A percentile compares a stretch with the other conserved stretches of the same genome.
These are phyloP conservation scores for Paecilomyces sp. DNA, from an alignment of 2,329 filamentous ascomycete species.

Conservation along the genomic window DNA sequence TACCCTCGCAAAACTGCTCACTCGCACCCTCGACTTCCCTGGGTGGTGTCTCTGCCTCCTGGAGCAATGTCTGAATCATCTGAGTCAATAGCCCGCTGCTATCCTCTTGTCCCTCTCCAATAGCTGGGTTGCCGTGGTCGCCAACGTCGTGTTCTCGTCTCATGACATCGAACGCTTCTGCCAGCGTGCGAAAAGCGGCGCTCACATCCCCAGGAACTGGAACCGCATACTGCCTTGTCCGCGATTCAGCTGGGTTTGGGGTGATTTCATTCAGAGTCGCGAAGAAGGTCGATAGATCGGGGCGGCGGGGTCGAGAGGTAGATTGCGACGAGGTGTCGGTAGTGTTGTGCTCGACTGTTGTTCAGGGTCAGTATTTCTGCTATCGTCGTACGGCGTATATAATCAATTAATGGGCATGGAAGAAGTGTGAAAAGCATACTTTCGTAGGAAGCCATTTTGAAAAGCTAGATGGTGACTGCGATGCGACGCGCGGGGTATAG, in stretches of 20 bases:
- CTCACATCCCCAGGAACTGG: conserved; percentile 56
- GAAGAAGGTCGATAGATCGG: conserved; percentile 61
- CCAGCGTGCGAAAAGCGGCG: conserved; percentile 52
- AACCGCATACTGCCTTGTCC: conserved; percentile 50
- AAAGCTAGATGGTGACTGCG: background rate
- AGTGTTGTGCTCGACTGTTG: conserved; percentile 36
- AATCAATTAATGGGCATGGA: background rate
- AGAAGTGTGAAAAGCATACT: conserved; percentile 14
- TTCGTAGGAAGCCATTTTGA: conserved; percentile 36
- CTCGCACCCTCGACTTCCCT: conserved; percentile 54
- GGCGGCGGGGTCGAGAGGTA: conserved; percentile 43
- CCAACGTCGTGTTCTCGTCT: conserved; percentile 32
- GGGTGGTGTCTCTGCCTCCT: conserved; percentile 52
- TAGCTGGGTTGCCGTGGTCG: conserved; percentile 34
- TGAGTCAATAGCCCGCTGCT: conserved; percentile 41
- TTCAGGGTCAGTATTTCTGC: conserved; percentile 4
- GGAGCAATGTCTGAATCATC: conserved; percentile 51
- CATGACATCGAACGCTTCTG: conserved; percentile 56
- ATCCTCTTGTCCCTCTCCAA: conserved; percentile 26
- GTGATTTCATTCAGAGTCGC: conserved; percentile 53
- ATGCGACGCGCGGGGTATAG: background rate
- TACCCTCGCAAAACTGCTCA: conserved; percentile 52
- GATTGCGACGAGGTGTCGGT: conserved; percentile 17
- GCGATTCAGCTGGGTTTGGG: conserved; percentile 39
- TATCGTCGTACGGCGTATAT: background rate